Conservation (phyloP, 2,329 filamentous ascomycete species). For the Fusarium torulosum region DNA sequence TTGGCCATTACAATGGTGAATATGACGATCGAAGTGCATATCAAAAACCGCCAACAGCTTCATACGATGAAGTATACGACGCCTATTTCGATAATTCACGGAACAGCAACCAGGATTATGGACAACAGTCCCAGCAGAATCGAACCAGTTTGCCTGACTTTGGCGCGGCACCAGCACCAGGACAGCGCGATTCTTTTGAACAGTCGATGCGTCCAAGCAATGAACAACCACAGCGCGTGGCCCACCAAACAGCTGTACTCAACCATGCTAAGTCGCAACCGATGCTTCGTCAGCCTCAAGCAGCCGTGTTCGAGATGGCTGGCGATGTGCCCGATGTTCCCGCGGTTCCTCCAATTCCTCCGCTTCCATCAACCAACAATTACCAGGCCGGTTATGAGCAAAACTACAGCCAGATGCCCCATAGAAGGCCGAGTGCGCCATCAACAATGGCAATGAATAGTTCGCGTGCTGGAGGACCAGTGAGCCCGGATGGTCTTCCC, state of each 20-base stretch:
- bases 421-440: constrained; percentile 51
- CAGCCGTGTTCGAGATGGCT: constrained; percentile 81
- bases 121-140: constrained; percentile 35
- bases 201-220: constrained; percentile 58
- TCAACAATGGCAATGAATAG: constrained; percentile 38
- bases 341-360: constrained; percentile 60
- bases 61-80: constrained; percentile 67
- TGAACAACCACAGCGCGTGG: constrained; percentile 62
- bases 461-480: constrained; percentile 29
- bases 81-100: constrained; percentile 63
- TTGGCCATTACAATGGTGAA: constrained; percentile 47
- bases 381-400: constrained; percentile 50
- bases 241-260: constrained; percentile 65
- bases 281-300: constrained; percentile 72
- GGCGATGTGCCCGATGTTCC: constrained; percentile 71
- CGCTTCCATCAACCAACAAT: constrained; percentile 40
- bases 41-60: constrained; percentile 51
- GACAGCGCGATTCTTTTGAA: constrained; percentile 61
- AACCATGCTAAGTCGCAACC: constrained; percentile 76
- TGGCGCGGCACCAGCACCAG: constrained; percentile 53
- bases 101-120: constrained; percentile 47
- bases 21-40: constrained; percentile 50
- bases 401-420: constrained; percentile 44
- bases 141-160: constrained; percentile 57
- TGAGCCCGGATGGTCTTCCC: constrained; percentile 62